Evolutionary conservation across 768 basidiomycete species (phyloP).

Genomic region (Tremella fuciformis): DNA sequence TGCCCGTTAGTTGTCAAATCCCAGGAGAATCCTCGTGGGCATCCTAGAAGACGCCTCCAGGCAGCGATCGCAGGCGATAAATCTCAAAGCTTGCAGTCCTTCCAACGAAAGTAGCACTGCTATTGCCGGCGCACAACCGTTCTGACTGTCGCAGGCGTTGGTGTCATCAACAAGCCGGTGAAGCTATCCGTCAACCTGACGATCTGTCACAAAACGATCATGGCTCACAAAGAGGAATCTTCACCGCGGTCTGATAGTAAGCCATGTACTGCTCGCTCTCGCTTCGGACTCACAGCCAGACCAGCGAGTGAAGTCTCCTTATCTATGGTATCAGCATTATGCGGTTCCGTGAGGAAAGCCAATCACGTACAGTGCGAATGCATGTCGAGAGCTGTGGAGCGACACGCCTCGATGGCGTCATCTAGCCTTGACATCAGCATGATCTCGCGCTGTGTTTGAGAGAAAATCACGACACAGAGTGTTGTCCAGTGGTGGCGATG

Average conservation of each 20-base stretch:
- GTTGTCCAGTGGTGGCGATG: constrained; percentile 83
- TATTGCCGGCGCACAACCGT: too few species aligned
- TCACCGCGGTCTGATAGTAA: constrained; percentile 30
- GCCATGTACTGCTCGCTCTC: not conserved
- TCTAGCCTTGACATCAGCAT: constrained; percentile 58
- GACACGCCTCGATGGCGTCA: constrained; percentile 94
- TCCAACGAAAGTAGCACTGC: too few species aligned
- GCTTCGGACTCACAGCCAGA: constrained; percentile 40
- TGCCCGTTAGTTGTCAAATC: too few species aligned
- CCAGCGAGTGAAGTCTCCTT: constrained; percentile 91
- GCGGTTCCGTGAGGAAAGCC: not conserved
- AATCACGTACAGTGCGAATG: constrained; percentile 30
- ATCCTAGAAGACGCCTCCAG: too few species aligned
- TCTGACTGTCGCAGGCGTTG: too few species aligned
- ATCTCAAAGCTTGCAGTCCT: too few species aligned
- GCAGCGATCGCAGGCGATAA: too few species aligned
- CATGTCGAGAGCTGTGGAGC: constrained; percentile 65
- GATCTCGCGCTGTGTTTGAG: not conserved
- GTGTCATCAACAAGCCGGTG: constrained; percentile 26
- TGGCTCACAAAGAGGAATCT: constrained; percentile 38
- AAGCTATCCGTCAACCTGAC: constrained; percentile 12
- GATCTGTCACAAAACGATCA: too few species aligned
- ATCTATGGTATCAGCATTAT: constrained; percentile 48
- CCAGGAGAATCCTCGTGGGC: too few species aligned
- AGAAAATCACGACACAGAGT: constrained; percentile 36